These are phyloP conservation scores for Ulota crispa DNA, from an alignment of 225 moss, liverwort and hornwort genomes.

Conservation along the genomic window DNA sequence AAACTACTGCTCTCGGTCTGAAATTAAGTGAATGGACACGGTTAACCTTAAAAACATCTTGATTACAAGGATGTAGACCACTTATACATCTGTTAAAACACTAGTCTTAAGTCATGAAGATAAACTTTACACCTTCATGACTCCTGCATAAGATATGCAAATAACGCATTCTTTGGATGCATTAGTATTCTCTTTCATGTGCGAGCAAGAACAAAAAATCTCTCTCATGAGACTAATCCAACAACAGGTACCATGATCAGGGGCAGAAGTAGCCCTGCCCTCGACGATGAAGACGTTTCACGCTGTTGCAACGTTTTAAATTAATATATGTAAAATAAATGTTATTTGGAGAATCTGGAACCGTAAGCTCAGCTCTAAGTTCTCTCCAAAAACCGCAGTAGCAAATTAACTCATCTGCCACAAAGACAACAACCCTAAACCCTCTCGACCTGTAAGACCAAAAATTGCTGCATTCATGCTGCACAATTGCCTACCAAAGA, in stretches of 20 bases:
- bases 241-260: not conserved
- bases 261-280: not conserved
- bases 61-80: not conserved
- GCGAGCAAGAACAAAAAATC: not conserved
- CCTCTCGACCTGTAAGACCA: not conserved
- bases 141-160: not conserved
- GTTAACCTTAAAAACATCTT: not conserved
- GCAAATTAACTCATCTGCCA: not conserved
- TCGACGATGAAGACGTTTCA: not conserved
- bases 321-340: rapidly evolving
- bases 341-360: not conserved
- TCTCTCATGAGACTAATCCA: not conserved
- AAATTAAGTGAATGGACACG: not conserved
- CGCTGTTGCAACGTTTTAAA: not conserved
- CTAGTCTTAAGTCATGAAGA: not conserved
- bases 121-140: not conserved
- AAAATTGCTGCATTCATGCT: not conserved
- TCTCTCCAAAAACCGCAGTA: not conserved
- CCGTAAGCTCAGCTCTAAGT: not conserved
- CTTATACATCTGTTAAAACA: not conserved
- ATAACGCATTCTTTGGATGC: not conserved
- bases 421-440: not conserved
- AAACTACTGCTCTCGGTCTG: not conserved
- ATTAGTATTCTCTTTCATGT: not conserved
- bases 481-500: constrained; percentile 1